Percentiles rank a stretch among this genome's conserved stretches.
Evolutionary conservation across 2,329 filamentous ascomycete species (phyloP).

Genomic region (Geoglossum cookeanum): DNA sequence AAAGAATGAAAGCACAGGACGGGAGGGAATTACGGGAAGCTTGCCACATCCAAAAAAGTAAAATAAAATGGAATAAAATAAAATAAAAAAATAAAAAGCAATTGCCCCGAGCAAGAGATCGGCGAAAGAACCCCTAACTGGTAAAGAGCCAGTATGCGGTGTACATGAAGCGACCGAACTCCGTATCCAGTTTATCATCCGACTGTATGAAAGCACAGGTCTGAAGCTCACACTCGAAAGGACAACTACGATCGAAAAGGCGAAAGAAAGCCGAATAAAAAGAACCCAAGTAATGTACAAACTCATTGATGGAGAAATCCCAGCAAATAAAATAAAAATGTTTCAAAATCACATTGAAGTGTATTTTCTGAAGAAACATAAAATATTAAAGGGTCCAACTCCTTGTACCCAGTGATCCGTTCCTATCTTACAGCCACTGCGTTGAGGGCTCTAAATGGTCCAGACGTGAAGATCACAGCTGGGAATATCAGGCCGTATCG

Average conservation of each 20-base stretch:
- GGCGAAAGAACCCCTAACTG: neutral
- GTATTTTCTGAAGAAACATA: slow-evolving; percentile 14
- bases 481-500: neutral
- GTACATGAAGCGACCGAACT: slow-evolving; percentile 3
- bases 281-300: slow-evolving; percentile 9
- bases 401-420: neutral
- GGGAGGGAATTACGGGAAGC: neutral
- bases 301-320: slow-evolving; percentile 1
- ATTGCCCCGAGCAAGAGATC: neutral
- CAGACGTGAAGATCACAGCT: neutral
- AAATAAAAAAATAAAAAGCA: neutral
- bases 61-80: no score
- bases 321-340: slow-evolving; percentile 2
- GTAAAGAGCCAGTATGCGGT: neutral
- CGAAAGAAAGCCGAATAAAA: neutral
- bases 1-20: neutral
- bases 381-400: neutral
- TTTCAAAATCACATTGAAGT: slow-evolving; percentile 9
- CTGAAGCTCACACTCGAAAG: neutral
- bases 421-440: neutral
- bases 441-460: neutral
- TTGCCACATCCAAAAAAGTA: neutral
- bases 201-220: neutral
- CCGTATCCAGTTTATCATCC: slow-evolving; percentile 2
- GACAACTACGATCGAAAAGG: neutral